Percentiles rank a stretch among this genome's conserved stretches.
phyloP scores from a whole-genome alignment of 2,329 filamentous ascomycete genomes.

The Fusarium denticulatum region DNA sequence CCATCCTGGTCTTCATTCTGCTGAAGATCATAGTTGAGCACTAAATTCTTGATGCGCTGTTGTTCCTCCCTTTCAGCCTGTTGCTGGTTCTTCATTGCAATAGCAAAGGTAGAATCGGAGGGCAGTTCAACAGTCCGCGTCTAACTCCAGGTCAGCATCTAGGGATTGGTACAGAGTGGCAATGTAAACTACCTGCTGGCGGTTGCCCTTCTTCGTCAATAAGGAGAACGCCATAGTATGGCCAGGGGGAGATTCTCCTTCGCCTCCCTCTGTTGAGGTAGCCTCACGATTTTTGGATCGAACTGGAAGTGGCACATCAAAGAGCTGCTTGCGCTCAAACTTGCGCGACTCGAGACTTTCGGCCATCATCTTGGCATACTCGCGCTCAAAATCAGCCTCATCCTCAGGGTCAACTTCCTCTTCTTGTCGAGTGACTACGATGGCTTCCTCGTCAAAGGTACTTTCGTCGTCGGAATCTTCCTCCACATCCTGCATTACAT shows the following conservation, averaged over 20 bases:
- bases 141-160: constrained; percentile 54
- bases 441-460: constrained; percentile 84
- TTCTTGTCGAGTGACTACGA: constrained; percentile 90
- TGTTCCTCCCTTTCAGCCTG: constrained; percentile 96
- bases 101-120: constrained; percentile 91
- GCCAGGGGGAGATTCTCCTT: constrained; percentile 35
- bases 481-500: constrained; percentile 55
- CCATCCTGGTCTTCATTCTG: constrained; percentile 84
- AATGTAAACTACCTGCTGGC: constrained; percentile 77
- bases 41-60: constrained; percentile 96
- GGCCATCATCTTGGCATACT: constrained; percentile 98
- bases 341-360: constrained; percentile 96
- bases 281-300: constrained; percentile 74
- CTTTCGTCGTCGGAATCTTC: constrained; percentile 64
- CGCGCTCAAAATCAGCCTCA: constrained; percentile 96
- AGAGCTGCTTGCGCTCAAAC: constrained; percentile 92
- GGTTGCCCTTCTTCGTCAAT: constrained; percentile 94
- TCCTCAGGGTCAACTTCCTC: constrained; percentile 92
- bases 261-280: constrained; percentile 41
- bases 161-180: background rate
- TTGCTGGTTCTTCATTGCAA: constrained; percentile 96
- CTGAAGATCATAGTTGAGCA: constrained; percentile 93
- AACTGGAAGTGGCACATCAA: constrained; percentile 97
- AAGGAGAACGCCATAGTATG: constrained; percentile 95
- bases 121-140: constrained; percentile 91